Percentiles rank a stretch among this genome's conserved stretches.
These are phyloP conservation scores for Coniochaeta sp. DNA, from an alignment of 2,329 filamentous ascomycete genomes.

Conservation along the genomic window DNA sequence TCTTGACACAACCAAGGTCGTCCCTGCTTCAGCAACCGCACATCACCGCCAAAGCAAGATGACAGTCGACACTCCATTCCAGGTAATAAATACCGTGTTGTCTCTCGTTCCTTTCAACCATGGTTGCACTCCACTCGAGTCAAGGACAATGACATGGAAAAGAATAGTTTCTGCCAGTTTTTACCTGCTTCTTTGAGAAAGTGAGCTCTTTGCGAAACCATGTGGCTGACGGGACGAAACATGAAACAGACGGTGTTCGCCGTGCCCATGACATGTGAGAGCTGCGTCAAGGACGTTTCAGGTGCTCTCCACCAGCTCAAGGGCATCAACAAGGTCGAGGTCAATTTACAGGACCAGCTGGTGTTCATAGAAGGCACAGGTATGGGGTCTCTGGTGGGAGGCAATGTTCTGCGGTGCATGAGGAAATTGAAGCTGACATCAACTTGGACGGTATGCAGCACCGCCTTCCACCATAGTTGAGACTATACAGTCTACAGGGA, in stretches of 20 bases:
- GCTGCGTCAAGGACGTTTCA: slow-evolving; percentile 82
- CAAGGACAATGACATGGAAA: neutral
- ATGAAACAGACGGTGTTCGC: slow-evolving; percentile 76
- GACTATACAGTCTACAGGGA: slow-evolving; percentile 81
- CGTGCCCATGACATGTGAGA: slow-evolving; percentile 86
- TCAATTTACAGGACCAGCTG: slow-evolving; percentile 74
- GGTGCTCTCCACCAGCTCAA: slow-evolving; percentile 67
- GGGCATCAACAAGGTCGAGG: slow-evolving; percentile 77
- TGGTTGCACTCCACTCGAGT: neutral
- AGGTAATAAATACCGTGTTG: slow-evolving; percentile 23
- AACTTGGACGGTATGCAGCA: slow-evolving; percentile 33
- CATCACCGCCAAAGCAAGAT: slow-evolving; percentile 21
- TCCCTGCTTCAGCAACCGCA: neutral
- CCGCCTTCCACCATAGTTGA: slow-evolving; percentile 84
- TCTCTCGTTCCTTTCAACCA: neutral
- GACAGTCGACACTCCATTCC: slow-evolving; percentile 37
- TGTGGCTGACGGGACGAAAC: slow-evolving; percentile 8
- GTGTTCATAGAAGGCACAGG: slow-evolving; percentile 79
- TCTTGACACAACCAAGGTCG: neutral
- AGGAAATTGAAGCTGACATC: neutral
- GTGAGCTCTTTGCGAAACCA: slow-evolving; percentile 5
- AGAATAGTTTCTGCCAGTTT: neutral
- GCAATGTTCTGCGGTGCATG: neutral
- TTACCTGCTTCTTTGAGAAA: neutral
- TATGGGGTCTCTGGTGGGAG: slow-evolving; percentile 24